A percentile compares a stretch with the other conserved stretches of the same genome.
phyloP scores from a whole-genome alignment of 2,329 filamentous ascomycete species.

The Zelopaecilomyces penicillatus region DNA sequence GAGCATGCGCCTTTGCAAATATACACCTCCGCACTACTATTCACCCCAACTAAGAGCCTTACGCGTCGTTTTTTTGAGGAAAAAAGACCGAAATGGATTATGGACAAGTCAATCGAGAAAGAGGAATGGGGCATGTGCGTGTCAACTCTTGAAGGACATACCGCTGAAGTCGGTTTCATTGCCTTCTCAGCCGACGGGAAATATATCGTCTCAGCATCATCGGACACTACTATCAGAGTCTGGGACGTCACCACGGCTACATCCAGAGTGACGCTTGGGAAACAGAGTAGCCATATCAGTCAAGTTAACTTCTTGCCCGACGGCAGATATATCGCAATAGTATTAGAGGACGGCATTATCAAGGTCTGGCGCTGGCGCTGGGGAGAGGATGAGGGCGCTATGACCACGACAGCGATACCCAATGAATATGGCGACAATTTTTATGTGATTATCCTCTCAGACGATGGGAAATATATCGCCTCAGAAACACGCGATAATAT shows the following conservation, averaged over 20 bases:
- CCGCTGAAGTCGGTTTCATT: not conserved
- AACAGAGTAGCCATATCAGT: not conserved
- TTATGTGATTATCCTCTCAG: too few relatives aligned
- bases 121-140: constrained; percentile 3
- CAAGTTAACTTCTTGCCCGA: not conserved
- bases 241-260: not conserved
- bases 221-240: not conserved
- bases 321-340: not conserved
- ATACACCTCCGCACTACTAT: constrained; percentile 23
- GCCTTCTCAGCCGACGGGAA: not conserved
- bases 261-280: not conserved
- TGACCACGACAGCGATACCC: too few relatives aligned
- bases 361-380: not conserved
- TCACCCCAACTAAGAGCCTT: constrained; percentile 19
- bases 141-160: constrained; percentile 6
- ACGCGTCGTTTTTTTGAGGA: constrained; percentile 8
- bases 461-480: too few relatives aligned
- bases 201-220: not conserved
- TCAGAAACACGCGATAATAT: too few relatives aligned
- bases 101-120: not conserved
- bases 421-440: too few relatives aligned
- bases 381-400: too few relatives aligned
- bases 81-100: constrained; percentile 10
- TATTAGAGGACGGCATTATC: not conserved
- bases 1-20: constrained; percentile 21